Percentiles rank a stretch among this genome's conserved stretches.
phyloP scores from a whole-genome alignment of 202 grass and related monocot species.

The Cymbopogon flexuosus region DNA sequence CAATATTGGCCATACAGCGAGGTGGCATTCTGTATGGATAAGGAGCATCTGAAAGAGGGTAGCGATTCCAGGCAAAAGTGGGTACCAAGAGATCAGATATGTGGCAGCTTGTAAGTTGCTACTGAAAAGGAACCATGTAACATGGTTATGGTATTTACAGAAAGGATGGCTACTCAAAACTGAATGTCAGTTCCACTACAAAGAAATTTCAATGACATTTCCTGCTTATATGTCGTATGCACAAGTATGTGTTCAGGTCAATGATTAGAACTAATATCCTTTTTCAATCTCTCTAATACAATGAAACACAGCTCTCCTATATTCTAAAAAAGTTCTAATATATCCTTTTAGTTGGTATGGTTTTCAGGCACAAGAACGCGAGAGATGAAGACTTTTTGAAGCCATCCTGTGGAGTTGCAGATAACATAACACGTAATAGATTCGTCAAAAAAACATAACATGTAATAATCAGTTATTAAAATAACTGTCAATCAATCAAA shows the following conservation, averaged over 20 bases:
- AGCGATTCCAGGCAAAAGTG: constrained; percentile 43
- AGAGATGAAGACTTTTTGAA: background rate
- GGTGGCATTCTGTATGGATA: constrained; percentile 40
- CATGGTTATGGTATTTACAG: constrained; percentile 16
- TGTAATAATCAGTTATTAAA: background rate
- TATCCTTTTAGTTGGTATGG: background rate
- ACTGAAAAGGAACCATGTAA: constrained; percentile 9
- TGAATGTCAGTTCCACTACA: background rate
- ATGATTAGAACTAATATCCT: background rate
- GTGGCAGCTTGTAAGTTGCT: constrained; percentile 41
- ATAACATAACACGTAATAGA: no score
- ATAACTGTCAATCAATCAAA: background rate
- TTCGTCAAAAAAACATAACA: no score
- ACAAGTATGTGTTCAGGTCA: background rate
- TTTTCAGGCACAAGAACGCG: background rate
- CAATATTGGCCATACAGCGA: background rate
- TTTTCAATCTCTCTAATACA: no score
- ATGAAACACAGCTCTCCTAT: no score
- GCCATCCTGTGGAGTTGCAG: background rate
- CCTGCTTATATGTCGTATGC: background rate
- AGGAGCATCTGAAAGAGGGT: constrained; percentile 42
- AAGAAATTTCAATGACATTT: background rate
- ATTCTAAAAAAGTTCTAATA: background rate
- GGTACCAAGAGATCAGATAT: constrained; percentile 35
- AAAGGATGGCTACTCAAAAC: background rate